Conservation (phyloP, 495 filamentous ascomycete genomes). For the Amniculicola lignicola region DNA sequence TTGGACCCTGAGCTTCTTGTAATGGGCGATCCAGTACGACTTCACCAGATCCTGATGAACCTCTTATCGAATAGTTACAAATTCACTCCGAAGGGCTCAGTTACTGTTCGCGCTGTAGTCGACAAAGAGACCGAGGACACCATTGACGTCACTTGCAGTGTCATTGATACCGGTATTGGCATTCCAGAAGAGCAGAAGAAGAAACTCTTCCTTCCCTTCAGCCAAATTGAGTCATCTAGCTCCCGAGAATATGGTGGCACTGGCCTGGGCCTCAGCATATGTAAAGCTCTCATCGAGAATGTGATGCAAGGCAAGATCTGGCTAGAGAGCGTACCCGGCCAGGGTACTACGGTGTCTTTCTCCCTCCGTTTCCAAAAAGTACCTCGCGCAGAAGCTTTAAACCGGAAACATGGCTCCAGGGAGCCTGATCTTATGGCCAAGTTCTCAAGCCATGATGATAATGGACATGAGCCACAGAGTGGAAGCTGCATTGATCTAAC, state of each 20-base stretch:
- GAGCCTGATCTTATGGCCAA: conserved; percentile 55
- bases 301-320: conserved; percentile 82
- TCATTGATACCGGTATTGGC: conserved; percentile 88
- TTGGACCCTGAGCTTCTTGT: conserved; percentile 74
- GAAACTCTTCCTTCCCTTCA: conserved; percentile 87
- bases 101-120: conserved; percentile 71
- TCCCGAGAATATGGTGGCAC: conserved; percentile 87
- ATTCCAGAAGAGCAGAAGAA: conserved; percentile 75
- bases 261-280: conserved; percentile 86
- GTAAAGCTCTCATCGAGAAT: conserved; percentile 90
- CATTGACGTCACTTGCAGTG: conserved; percentile 75
- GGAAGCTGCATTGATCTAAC: conserved; percentile 53
- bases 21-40: conserved; percentile 80
- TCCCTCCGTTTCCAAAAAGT: conserved; percentile 79
- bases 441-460: conserved; percentile 50
- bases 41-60: conserved; percentile 92
- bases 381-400: conserved; percentile 30
- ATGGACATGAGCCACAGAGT: conserved; percentile 21
- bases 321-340: conserved; percentile 70
- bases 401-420: conserved; percentile 20
- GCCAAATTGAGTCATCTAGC: conserved; percentile 83
- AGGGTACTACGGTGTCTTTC: conserved; percentile 84
- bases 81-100: conserved; percentile 81
- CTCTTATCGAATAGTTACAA: conserved; percentile 91
- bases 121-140: conserved; percentile 65